phyloP scores from a whole-genome alignment of 306 rosid species.

The Vigna hirtella region DNA sequence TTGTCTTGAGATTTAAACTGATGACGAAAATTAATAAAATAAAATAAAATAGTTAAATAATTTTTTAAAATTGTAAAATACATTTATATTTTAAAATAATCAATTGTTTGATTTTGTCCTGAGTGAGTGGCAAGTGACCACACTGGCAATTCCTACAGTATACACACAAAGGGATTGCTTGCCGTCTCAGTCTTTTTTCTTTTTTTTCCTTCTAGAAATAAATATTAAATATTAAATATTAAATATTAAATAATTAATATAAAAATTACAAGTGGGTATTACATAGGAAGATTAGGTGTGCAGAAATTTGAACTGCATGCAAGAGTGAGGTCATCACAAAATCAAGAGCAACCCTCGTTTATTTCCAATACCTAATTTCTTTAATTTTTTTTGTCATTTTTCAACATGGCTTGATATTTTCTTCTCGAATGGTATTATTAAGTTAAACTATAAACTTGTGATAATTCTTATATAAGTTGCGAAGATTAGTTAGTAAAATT shows the following conservation, averaged over 20 bases:
- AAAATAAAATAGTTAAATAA: background rate
- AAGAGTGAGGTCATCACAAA: conserved; percentile 40
- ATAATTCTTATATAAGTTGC: too few relatives aligned
- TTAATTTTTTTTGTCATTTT: background rate
- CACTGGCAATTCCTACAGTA: conserved; percentile 8
- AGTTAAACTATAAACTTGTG: too few relatives aligned
- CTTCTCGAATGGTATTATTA: background rate
- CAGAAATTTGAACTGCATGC: conserved; percentile 10
- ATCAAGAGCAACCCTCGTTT: conserved; percentile 14
- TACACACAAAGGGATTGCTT: conserved; percentile 25
- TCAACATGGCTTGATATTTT: background rate
- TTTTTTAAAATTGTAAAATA: background rate
- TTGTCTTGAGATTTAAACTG: background rate
- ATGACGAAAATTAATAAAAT: background rate
- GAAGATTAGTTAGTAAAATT: too few relatives aligned
- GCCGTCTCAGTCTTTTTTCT: conserved; percentile 34
- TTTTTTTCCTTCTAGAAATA: background rate
- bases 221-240: background rate
- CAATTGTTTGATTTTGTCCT: background rate
- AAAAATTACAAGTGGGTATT: conserved; percentile 35
- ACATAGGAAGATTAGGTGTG: background rate
- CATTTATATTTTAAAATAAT: background rate
- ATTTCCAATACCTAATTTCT: background rate
- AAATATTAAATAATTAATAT: conserved; percentile 4
- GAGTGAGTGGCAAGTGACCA: conserved; percentile 18